Conservation (phyloP, 345 rosid species). For the Brassica cretica region DNA sequence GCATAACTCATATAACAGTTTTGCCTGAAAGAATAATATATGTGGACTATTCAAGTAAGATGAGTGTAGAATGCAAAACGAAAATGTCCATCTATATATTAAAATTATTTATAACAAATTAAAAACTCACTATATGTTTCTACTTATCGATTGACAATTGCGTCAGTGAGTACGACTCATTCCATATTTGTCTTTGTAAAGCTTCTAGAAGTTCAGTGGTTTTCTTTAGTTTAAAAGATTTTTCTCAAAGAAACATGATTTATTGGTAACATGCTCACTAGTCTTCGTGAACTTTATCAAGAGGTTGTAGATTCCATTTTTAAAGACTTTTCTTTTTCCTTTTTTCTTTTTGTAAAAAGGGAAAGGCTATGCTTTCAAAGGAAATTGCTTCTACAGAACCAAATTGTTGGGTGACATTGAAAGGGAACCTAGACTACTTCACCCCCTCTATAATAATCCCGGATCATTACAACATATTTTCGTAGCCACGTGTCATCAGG, state of each 20-base stretch:
- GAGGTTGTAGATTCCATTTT: neutral
- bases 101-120: neutral
- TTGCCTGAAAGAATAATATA: neutral
- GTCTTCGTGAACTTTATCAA: neutral
- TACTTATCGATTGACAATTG: slow-evolving; percentile 12
- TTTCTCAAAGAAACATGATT: neutral
- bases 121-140: neutral
- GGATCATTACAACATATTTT: too few relatives aligned
- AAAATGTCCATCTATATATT: neutral
- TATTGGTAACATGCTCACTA: neutral
- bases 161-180: neutral
- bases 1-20: neutral
- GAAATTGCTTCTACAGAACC: neutral
- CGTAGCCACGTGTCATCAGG: too few relatives aligned
- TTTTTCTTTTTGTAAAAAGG: neutral
- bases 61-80: slow-evolving; percentile 18
- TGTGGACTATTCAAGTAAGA: neutral
- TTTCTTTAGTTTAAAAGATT: neutral
- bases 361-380: neutral
- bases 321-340: neutral
- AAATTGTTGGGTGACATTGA: neutral
- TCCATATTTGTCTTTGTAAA: neutral
- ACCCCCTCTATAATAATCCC: too few relatives aligned
- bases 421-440: neutral
- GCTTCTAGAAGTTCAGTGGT: neutral